Evolutionary conservation across 2,329 filamentous ascomycete species (phyloP).

Genomic region (Colletotrichum chlorophyti): DNA sequence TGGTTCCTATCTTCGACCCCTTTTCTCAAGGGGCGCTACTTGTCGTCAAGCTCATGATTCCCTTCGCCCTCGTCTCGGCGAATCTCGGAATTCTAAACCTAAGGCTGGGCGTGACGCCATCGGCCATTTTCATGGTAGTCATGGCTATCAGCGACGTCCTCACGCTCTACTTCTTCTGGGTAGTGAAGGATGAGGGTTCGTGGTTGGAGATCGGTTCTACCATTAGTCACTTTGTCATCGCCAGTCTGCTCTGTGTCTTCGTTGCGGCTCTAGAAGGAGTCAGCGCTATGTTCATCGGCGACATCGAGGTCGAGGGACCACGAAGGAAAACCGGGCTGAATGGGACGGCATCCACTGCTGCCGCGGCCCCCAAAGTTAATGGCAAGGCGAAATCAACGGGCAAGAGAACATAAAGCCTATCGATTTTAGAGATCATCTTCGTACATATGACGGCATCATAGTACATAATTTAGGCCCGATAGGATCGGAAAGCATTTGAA

Average conservation of each 20-base stretch:
- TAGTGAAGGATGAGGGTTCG: conserved; percentile 93
- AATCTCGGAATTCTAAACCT: conserved; percentile 94
- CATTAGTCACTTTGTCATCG: conserved; percentile 95
- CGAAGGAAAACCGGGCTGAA: background rate
- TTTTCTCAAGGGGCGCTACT: conserved; percentile 90
- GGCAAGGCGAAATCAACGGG: too few species aligned
- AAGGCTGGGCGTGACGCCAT: conserved; percentile 82
- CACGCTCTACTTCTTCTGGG: conserved; percentile 97
- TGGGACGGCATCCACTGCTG: background rate
- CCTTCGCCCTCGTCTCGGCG: conserved; percentile 90
- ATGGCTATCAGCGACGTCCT: conserved; percentile 91
- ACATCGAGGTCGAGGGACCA: conserved; percentile 68
- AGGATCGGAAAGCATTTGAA: too few species aligned
- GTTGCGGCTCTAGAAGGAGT: conserved; percentile 86
- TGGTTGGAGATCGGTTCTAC: conserved; percentile 98
- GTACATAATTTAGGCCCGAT: background rate
- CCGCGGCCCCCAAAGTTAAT: background rate
- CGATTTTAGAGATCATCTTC: too few species aligned
- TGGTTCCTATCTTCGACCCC: conserved; percentile 92
- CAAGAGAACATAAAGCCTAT: too few species aligned
- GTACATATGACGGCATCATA: too few species aligned
- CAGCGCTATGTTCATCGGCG: conserved; percentile 82
- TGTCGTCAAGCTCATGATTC: conserved; percentile 88
- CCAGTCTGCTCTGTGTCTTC: conserved; percentile 87
- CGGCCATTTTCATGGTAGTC: conserved; percentile 91